These are phyloP conservation scores for Lachnellula arida DNA, from an alignment of 2,329 filamentous ascomycete genomes.

Conservation along the genomic window DNA sequence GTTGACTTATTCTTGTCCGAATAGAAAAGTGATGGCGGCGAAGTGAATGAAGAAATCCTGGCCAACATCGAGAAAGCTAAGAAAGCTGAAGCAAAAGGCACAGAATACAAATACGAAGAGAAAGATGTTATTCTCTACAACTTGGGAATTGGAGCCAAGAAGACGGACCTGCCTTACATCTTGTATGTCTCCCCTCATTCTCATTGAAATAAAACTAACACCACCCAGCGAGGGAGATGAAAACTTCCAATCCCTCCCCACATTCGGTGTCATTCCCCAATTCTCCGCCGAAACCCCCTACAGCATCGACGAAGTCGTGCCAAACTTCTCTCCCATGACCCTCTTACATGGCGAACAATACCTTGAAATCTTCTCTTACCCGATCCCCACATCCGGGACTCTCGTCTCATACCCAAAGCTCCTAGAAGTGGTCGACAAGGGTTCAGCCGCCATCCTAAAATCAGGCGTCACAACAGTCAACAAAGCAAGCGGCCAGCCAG, in stretches of 20 bases:
- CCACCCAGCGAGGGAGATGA: slow-evolving; percentile 67
- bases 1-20: slow-evolving; percentile 22
- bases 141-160: slow-evolving; percentile 87
- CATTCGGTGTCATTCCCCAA: slow-evolving; percentile 93
- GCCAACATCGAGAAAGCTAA: slow-evolving; percentile 72
- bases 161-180: slow-evolving; percentile 78
- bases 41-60: slow-evolving; percentile 59
- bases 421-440: slow-evolving; percentile 95
- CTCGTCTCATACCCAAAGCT: slow-evolving; percentile 74
- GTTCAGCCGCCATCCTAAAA: slow-evolving; percentile 78
- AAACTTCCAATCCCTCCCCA: slow-evolving; percentile 88
- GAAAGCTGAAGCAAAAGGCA: slow-evolving; percentile 64
- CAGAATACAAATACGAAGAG: slow-evolving; percentile 78
- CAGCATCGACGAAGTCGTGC: slow-evolving; percentile 75
- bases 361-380: slow-evolving; percentile 88
- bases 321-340: slow-evolving; percentile 98
- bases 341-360: slow-evolving; percentile 98
- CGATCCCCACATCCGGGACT: slow-evolving; percentile 78
- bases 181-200: slow-evolving; percentile 47
- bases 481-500: slow-evolving; percentile 76
- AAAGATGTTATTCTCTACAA: slow-evolving; percentile 94
- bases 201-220: not conserved
- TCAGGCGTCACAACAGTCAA: slow-evolving; percentile 78
- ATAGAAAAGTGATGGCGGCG: slow-evolving; percentile 30
- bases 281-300: slow-evolving; percentile 82